These are phyloP conservation scores for Cyberlindnera euphorbiiphila DNA, from an alignment of 805 yeast species.

Conservation along the genomic window DNA sequence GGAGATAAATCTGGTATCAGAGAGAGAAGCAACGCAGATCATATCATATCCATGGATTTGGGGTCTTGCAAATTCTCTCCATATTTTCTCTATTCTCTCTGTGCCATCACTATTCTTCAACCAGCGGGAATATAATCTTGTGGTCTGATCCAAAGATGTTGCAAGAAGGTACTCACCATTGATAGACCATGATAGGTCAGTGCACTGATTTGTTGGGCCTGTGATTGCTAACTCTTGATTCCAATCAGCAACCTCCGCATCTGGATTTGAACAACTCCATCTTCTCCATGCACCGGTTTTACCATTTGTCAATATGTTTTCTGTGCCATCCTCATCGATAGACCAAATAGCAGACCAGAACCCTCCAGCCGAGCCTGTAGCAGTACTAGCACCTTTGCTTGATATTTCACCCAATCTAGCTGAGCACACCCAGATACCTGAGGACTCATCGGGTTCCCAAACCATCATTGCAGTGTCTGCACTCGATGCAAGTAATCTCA, in stretches of 20 bases:
- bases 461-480: slow-evolving; percentile 92
- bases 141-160: slow-evolving; percentile 91
- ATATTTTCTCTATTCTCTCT: slow-evolving; percentile 35
- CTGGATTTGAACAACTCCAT: slow-evolving; percentile 43
- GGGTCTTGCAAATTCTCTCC: slow-evolving; percentile 95
- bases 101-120: slow-evolving; percentile 29
- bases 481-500: slow-evolving; percentile 73
- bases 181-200: slow-evolving; percentile 74
- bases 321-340: slow-evolving; percentile 31
- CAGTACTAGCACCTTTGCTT: slow-evolving; percentile 95
- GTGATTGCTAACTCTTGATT: slow-evolving; percentile 55
- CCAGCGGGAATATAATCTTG: slow-evolving; percentile 77
- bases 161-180: slow-evolving; percentile 64
- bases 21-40: slow-evolving; percentile 68
- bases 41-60: slow-evolving; percentile 98
- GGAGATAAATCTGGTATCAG: slow-evolving; percentile 66
- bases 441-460: slow-evolving; percentile 84
- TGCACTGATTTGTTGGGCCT: slow-evolving; percentile 71
- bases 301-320: slow-evolving; percentile 74
- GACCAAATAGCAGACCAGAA: slow-evolving; percentile 75
- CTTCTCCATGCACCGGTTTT: slow-evolving; percentile 90
- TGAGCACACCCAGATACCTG: slow-evolving; percentile 87
- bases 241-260: slow-evolving; percentile 32
- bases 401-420: slow-evolving; percentile 87
- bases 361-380: slow-evolving; percentile 90